These are phyloP conservation scores for Picea sitchensis DNA, from an alignment of 75 land plant genomes.

Conservation along the genomic window DNA sequence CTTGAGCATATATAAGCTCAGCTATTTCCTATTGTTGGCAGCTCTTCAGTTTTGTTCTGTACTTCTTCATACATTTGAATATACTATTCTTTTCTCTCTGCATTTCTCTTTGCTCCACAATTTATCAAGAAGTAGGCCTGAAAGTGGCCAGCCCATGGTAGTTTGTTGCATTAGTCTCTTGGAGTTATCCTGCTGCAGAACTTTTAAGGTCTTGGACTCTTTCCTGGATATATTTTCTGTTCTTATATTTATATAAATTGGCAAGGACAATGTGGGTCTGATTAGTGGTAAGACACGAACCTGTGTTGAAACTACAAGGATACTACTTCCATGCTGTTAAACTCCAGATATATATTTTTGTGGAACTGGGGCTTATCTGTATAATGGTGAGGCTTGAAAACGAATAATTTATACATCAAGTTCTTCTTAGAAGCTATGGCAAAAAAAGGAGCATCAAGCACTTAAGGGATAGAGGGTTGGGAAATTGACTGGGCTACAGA, in stretches of 20 bases:
- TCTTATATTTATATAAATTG: neutral
- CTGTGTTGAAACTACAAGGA: neutral
- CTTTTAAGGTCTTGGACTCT: too few relatives aligned
- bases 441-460: neutral
- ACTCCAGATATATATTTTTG: neutral
- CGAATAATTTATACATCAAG: neutral
- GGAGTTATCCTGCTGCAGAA: neutral
- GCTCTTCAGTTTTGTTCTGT: too few relatives aligned
- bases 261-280: neutral
- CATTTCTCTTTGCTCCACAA: too few relatives aligned
- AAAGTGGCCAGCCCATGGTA: neutral
- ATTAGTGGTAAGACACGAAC: neutral
- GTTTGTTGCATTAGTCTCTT: neutral
- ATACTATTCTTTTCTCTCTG: too few relatives aligned
- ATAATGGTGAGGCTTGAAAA: neutral
- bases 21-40: too few relatives aligned
- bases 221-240: neutral
- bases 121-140: too few relatives aligned
- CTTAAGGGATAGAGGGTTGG: neutral
- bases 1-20: too few relatives aligned
- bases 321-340: constrained; percentile 1
- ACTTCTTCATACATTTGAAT: too few relatives aligned
- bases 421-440: neutral
- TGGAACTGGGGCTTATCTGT: neutral
- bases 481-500: neutral